Conservation (phyloP, 345 rosid genomes). For the Carallia pectinifolia region DNA sequence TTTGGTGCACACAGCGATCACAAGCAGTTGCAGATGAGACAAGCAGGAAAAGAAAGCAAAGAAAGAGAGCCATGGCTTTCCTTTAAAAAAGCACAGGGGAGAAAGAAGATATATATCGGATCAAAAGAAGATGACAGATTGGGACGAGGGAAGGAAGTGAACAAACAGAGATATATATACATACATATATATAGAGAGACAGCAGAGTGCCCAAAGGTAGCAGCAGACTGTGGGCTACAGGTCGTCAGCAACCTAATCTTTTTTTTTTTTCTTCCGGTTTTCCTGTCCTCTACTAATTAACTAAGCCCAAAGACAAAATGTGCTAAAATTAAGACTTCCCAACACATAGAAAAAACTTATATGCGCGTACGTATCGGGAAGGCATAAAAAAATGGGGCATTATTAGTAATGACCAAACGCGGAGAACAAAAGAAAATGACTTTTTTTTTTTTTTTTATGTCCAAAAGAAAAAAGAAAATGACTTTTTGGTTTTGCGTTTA, state of each 20-base stretch:
- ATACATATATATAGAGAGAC: no score
- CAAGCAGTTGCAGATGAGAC: conserved; percentile 63
- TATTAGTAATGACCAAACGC: conserved; percentile 23
- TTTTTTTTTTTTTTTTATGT: neutral
- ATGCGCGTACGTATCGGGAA: no score
- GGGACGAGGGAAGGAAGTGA: conserved; percentile 1
- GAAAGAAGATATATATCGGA: neutral
- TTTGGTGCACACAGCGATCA: conserved; percentile 73
- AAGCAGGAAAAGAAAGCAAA: conserved; percentile 35
- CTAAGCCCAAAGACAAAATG: no score
- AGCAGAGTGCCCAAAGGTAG: neutral
- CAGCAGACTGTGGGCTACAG: conserved; percentile 40
- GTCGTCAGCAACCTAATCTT: conserved; percentile 7
- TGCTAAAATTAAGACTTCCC: no score
- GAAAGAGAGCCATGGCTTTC: conserved; percentile 34
- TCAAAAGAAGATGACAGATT: neutral
- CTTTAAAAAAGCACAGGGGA: neutral
- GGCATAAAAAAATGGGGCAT: neutral
- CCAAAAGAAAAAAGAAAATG: neutral
- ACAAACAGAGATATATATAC: no score
- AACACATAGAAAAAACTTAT: no score
- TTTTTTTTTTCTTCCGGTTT: no score
- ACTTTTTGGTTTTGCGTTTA: neutral
- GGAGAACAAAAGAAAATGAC: conserved; percentile 13
- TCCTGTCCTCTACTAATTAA: no score